Evolutionary conservation across 441 rosid species (phyloP).

Genomic region (Arabidopsis lyrata): DNA sequence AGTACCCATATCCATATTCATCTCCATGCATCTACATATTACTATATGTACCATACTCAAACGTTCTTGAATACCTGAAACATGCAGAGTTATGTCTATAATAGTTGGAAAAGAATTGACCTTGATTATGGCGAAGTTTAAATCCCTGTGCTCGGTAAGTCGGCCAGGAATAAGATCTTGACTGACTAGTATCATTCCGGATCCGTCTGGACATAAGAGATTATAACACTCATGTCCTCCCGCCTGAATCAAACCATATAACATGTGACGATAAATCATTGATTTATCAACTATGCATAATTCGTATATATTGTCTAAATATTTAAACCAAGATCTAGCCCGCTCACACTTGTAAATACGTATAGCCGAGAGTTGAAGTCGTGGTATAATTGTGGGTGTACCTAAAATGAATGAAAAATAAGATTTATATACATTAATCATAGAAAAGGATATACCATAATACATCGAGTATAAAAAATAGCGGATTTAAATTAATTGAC

Average conservation of each 20-base stretch:
- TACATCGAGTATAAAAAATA: not conserved
- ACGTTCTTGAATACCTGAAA: not conserved
- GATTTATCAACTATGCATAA: not conserved
- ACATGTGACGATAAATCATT: not conserved
- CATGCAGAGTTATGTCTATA: not conserved
- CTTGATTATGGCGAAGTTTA: not conserved
- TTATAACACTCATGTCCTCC: constrained; percentile 6
- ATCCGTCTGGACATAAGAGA: not conserved
- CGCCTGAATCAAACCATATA: not conserved
- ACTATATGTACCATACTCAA: not conserved
- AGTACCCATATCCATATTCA: not conserved
- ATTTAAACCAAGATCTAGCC: not conserved
- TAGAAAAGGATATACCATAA: not conserved
- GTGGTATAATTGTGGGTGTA: not conserved
- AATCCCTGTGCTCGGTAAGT: not conserved
- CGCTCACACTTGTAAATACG: constrained; percentile 8
- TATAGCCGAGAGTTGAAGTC: not conserved
- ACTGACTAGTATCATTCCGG: constrained; percentile 5
- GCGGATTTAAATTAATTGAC: not conserved
- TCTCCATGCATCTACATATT: not conserved
- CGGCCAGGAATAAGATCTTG: not conserved
- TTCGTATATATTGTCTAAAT: not conserved
- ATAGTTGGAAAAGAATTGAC: not conserved
- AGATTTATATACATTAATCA: not conserved
- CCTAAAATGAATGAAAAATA: constrained; percentile 10